Evolutionary conservation across 2,329 filamentous ascomycete species (phyloP).

Genomic region (Cytospora piceae): DNA sequence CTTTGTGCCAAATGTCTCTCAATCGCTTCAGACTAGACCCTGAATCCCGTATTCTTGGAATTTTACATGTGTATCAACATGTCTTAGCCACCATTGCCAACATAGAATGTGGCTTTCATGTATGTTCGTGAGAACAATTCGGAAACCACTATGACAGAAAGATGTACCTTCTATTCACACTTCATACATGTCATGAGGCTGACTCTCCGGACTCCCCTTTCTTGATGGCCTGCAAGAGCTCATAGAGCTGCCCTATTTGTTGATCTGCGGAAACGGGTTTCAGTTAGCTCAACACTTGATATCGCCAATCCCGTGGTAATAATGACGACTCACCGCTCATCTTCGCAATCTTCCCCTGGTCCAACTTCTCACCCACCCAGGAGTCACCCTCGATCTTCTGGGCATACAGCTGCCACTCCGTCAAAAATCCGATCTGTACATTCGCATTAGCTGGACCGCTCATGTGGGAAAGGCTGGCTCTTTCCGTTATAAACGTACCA

Average conservation of each 20-base stretch:
- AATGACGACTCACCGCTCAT: slow-evolving; percentile 74
- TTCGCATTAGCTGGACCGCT: not conserved
- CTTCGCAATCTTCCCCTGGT: slow-evolving; percentile 82
- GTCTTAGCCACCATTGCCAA: not conserved
- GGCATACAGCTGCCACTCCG: slow-evolving; percentile 94
- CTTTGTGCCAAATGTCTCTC: not conserved
- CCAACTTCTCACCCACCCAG: slow-evolving; percentile 85
- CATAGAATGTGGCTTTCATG: not conserved
- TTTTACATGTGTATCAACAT: not conserved
- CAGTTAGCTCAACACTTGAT: slow-evolving; percentile 17
- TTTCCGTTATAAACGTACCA: slow-evolving; percentile 56
- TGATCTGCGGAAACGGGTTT: slow-evolving; percentile 64
- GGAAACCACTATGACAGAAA: not conserved
- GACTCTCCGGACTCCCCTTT: slow-evolving; percentile 30
- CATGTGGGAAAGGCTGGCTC: not conserved
- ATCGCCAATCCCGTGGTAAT: slow-evolving; percentile 25
- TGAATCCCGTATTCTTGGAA: not conserved
- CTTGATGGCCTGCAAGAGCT: slow-evolving; percentile 83
- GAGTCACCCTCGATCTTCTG: slow-evolving; percentile 86
- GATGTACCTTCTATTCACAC: not conserved
- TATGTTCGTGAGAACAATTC: not conserved
- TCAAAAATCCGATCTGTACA: slow-evolving; percentile 85
- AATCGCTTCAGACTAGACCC: not conserved
- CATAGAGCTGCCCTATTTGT: slow-evolving; percentile 90
- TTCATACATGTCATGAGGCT: slow-evolving; percentile 7